phyloP scores from a whole-genome alignment of 306 rosid species.

The Cicer pinnatifidum region DNA sequence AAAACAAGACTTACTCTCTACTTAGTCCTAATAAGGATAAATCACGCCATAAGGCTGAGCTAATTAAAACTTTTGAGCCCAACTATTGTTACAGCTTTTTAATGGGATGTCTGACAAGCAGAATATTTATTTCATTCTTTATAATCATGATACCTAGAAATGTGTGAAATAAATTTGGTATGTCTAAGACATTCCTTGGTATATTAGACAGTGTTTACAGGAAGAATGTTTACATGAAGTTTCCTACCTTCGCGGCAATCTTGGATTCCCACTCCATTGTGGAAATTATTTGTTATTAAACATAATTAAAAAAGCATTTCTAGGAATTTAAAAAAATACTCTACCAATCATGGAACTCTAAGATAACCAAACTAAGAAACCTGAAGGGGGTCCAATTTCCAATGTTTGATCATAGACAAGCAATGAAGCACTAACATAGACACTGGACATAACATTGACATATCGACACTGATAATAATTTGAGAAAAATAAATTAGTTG shows the following conservation, averaged over 20 bases:
- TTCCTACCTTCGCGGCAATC: not conserved
- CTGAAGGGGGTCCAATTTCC: not conserved
- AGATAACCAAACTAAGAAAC: not conserved
- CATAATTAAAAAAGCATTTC: not conserved
- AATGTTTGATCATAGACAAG: conserved; percentile 13
- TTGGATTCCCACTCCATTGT: not conserved
- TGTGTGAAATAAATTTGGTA: not conserved
- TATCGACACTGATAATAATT: too few relatives aligned
- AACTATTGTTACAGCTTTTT: conserved; percentile 5
- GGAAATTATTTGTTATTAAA: not conserved
- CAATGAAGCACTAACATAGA: too few relatives aligned
- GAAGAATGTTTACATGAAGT: not conserved
- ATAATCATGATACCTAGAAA: not conserved
- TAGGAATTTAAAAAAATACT: not conserved
- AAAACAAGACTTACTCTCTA: conserved; percentile 28
- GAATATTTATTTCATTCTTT: not conserved
- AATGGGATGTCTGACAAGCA: not conserved
- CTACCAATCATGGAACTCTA: not conserved
- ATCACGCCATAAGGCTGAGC: not conserved
- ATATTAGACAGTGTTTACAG: not conserved
- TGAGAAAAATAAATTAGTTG: too few relatives aligned
- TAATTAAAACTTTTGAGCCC: not conserved
- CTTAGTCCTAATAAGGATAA: conserved; percentile 9
- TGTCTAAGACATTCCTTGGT: not conserved
- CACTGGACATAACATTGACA: too few relatives aligned